Base-by-base conservation (phyloP, 805 yeast species). In the Starmerella powellii region DNA sequence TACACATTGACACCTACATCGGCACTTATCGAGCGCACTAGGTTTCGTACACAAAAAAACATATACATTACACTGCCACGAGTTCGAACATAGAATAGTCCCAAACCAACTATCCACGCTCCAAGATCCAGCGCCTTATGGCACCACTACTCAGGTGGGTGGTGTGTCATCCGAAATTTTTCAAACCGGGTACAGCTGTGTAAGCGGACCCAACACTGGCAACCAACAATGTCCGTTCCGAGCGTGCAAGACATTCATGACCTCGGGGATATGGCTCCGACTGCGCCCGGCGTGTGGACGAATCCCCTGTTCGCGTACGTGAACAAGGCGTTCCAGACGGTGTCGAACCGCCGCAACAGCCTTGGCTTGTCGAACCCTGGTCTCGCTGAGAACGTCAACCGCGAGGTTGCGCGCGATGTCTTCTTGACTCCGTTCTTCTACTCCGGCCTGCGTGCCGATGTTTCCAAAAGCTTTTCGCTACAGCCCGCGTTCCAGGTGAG, bases 381-480 rank as follows among this genome's bases (percentile, higher is more conserved):
- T 53, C 80, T 95, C 51, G 76, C 85, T 63, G 97, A 87, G 69
- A 84, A 85, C 68, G 70, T 88, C 63, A 80, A 79, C 68, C 83
- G 84, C 67, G 98, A 91, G 67, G 96, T 86, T 45, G 69, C 87
- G 50, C 80, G 87, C 65, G 97, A 88, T 60, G 96, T 88, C 26
- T 85, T 91, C 61, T 72, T 86, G 56, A 76, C 74, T 59, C 94
- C 86, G 61, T 82, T 83, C 68, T 78, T 80, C 64, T 88, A 88
- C 72, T 80, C 94, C 31, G 98, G 98, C 46, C 73, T 91, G 58
- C 81, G 95, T 62, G 98, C 97, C 44, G 98, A 91, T 64, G 74
- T 91, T 56, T 82, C 84, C 68, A 88, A 88, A 72, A 84, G 87
- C 12, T 85, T 91, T 60, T 67, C 81, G 50, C 73, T 87, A 72